Percentiles rank a stretch among this genome's conserved stretches.
These are phyloP conservation scores for Backusella westeae DNA, from an alignment of 192 early-diverging fungal genomes.

Conservation along the genomic window DNA sequence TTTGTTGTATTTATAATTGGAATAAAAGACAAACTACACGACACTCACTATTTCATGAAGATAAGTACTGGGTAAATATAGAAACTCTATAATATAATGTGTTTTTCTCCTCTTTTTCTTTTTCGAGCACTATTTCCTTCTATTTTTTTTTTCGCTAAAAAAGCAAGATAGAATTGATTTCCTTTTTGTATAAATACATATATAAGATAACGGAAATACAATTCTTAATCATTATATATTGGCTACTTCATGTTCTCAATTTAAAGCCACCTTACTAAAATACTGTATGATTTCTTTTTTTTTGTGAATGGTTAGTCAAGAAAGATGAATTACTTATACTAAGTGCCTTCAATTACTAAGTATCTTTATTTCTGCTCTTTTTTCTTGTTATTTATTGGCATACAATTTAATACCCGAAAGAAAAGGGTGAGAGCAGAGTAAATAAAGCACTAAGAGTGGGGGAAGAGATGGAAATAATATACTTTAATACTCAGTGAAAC, in stretches of 20 bases:
- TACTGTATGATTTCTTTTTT: background rate
- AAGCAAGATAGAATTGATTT: background rate
- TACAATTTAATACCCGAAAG: background rate
- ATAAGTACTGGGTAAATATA: background rate
- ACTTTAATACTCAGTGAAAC: conserved; percentile 5
- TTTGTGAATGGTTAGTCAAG: background rate
- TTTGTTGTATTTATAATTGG: background rate
- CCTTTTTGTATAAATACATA: background rate
- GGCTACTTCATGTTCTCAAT: background rate
- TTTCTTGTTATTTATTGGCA: background rate
- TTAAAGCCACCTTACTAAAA: background rate
- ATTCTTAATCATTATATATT: background rate
- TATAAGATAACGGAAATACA: background rate
- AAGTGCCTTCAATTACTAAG: background rate
- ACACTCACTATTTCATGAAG: background rate
- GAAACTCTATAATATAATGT: background rate
- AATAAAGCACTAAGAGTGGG: background rate
- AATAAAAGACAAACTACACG: background rate
- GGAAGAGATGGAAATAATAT: background rate
- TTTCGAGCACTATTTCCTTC: background rate
- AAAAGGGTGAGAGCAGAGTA: background rate
- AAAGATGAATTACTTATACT: background rate
- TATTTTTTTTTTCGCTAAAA: too few relatives aligned
- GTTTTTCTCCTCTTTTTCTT: background rate
- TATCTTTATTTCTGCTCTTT: background rate